Percentiles rank a stretch among this genome's conserved stretches.
These are phyloP conservation scores for Vanrija humicola DNA, from an alignment of 1,284 basidiomycete species.

Conservation along the genomic window DNA sequence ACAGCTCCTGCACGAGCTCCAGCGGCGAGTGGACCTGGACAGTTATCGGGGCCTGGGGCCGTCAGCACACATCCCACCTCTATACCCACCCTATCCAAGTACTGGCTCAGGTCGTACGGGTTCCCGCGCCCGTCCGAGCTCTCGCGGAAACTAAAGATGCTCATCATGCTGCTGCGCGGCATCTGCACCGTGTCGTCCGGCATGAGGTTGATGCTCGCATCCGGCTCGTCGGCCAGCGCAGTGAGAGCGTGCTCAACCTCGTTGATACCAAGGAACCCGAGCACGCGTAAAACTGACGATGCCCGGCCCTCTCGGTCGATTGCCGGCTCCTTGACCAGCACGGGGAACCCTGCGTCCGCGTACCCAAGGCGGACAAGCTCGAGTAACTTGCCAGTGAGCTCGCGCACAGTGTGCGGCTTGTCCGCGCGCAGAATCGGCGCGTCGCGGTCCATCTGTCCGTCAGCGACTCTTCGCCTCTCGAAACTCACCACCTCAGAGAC, in stretches of 20 bases:
- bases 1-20: constrained; percentile 85
- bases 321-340: constrained; percentile 56
- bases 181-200: constrained; percentile 28
- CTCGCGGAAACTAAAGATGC: constrained; percentile 45
- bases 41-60: constrained; percentile 72
- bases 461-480: constrained; percentile 1
- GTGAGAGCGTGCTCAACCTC: constrained; percentile 80
- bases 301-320: constrained; percentile 39
- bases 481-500: constrained; percentile 69
- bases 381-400: constrained; percentile 41
- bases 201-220: constrained; percentile 64
- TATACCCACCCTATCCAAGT: constrained; percentile 74
- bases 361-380: constrained; percentile 40
- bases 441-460: constrained; percentile 52
- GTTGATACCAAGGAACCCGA: constrained; percentile 88
- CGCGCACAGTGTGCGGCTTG: constrained; percentile 40
- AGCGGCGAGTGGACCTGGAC: constrained; percentile 77
- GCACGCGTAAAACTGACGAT: constrained; percentile 55
- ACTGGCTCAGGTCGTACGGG: constrained; percentile 77
- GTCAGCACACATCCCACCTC: constrained; percentile 15
- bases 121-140: constrained; percentile 51
- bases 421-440: constrained; percentile 40
- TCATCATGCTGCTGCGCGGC: constrained; percentile 17
- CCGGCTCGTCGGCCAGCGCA: constrained; percentile 72
- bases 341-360: constrained; percentile 82